These are phyloP conservation scores for Alternaria arbusti DNA, from an alignment of 2,329 filamentous ascomycete species.

Conservation along the genomic window DNA sequence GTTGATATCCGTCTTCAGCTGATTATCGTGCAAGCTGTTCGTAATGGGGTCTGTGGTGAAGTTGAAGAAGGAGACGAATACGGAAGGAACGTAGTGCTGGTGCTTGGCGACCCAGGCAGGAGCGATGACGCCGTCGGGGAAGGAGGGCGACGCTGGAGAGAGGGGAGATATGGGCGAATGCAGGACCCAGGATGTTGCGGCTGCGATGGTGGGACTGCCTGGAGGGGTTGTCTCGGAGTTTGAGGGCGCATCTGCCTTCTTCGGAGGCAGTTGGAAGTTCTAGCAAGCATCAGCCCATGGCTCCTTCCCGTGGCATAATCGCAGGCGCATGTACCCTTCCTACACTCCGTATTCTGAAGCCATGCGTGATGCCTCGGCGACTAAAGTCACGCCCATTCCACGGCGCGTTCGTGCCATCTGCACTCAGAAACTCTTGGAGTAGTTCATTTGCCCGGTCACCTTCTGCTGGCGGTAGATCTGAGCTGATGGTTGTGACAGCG, in stretches of 20 bases:
- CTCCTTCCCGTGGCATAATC: slow-evolving; percentile 13
- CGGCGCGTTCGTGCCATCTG: slow-evolving; percentile 68
- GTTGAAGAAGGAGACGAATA: slow-evolving; percentile 80
- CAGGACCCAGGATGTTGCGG: slow-evolving; percentile 60
- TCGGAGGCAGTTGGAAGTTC: slow-evolving; percentile 65
- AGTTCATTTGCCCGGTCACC: slow-evolving; percentile 70
- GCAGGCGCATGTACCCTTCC: slow-evolving; percentile 72
- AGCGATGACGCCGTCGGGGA: slow-evolving; percentile 87
- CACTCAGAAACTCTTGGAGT: slow-evolving; percentile 68
- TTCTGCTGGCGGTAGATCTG: slow-evolving; percentile 72
- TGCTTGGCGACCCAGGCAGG: slow-evolving; percentile 87
- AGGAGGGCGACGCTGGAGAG: slow-evolving; percentile 80
- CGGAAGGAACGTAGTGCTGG: slow-evolving; percentile 80
- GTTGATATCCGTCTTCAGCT: slow-evolving; percentile 86
- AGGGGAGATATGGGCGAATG: slow-evolving; percentile 93
- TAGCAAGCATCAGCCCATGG: slow-evolving; percentile 37
- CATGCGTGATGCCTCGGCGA: slow-evolving; percentile 53
- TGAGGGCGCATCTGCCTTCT: slow-evolving; percentile 67
- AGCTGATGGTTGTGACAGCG: slow-evolving; percentile 69
- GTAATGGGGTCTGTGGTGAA: slow-evolving; percentile 76
- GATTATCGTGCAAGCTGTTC: slow-evolving; percentile 81
- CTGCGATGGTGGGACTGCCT: slow-evolving; percentile 58
- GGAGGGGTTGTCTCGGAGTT: slow-evolving; percentile 59
- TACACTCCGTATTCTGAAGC: slow-evolving; percentile 74
- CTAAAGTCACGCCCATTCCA: slow-evolving; percentile 68